Base-by-base conservation (phyloP, 495 filamentous ascomycete genomes). In the Cercophora newfieldiana region DNA sequence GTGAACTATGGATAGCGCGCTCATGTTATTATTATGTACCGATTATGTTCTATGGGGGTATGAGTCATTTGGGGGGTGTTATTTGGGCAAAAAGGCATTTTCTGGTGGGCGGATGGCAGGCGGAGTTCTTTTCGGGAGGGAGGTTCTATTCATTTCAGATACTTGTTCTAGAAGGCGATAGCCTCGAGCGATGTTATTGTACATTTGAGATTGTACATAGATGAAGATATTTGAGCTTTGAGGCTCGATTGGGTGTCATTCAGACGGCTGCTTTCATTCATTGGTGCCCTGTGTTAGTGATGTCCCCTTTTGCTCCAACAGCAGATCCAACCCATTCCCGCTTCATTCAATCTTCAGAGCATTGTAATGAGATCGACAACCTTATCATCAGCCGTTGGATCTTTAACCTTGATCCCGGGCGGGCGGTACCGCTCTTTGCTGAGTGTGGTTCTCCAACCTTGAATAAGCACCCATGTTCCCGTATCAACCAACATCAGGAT, bases 11-110 rank as follows among this genome's bases (percentile, higher is more conserved):
- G n/a, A n/a, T 16, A 44, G 37, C 37, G 37, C 37, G 37, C 19
- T 24, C 50, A 24, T 53, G 50, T 53, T 53, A 53, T 26, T 53
- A 53, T n/a, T 24, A 53, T 53, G 50, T 53, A 26, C 50, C 50
- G 50, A 53, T 22, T 53, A 53, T 53, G 37, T 44, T 44, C 12
- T 44, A 44, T 14, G 37, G 37, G 12, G 37, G 37, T 53, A 53
- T 53, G 50, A 24, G 22, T 53, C 50, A 53, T 53, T 53, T 24
- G n/a, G 2, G 24, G 2, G 50, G 50, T 53, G 19, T 53, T 53
- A 53, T 53, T 3, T n/a, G 50, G 50, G 24, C 18, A 53, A 24
- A 26, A 24, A 7, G 14, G 19, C 50, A 53, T 53, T 26, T 53
- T 6, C 21, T 7, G 16, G 48, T 6, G 48, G 21, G 6, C 5